Evolutionary conservation across 768 basidiomycete species (phyloP).

Genomic region (Calocybe indica): DNA sequence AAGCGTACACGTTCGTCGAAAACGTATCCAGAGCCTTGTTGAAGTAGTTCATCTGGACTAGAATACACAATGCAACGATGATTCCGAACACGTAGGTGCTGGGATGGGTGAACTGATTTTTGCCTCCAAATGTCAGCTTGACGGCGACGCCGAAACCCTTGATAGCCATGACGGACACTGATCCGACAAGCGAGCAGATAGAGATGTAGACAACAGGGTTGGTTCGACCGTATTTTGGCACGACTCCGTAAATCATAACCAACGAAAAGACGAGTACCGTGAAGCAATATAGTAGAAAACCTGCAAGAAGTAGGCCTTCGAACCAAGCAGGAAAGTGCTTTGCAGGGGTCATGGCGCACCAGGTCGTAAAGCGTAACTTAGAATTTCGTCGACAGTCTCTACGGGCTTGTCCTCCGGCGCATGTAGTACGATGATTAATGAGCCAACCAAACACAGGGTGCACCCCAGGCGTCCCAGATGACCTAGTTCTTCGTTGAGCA

Average conservation of each 20-base stretch:
- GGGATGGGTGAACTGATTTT: constrained; percentile 91
- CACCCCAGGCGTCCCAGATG: constrained; percentile 89
- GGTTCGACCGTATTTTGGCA: constrained; percentile 79
- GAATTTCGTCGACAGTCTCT: constrained; percentile 88
- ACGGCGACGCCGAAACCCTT: constrained; percentile 97
- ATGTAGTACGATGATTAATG: constrained; percentile 91
- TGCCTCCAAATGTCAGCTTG: constrained; percentile 87
- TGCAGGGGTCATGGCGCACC: constrained; percentile 40
- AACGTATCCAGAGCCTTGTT: constrained; percentile 98
- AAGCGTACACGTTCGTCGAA: constrained; percentile 90
- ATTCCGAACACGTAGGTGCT: constrained; percentile 96
- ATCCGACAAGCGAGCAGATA: constrained; percentile 94
- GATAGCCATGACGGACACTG: constrained; percentile 97
- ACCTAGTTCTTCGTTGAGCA: constrained; percentile 90
- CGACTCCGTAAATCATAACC: constrained; percentile 83
- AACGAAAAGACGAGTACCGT: constrained; percentile 76
- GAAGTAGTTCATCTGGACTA: constrained; percentile 94
- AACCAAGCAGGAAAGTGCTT: not conserved
- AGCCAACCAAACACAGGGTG: constrained; percentile 77
- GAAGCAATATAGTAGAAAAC: constrained; percentile 87
- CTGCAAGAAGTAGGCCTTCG: constrained; percentile 29
- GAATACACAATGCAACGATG: constrained; percentile 76
- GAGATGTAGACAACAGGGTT: constrained; percentile 92
- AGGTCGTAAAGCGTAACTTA: constrained; percentile 89
- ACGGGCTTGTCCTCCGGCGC: constrained; percentile 95